Evolutionary conservation across 345 rosid genomes (phyloP).

Genomic region (Hirschfeldia incana): DNA sequence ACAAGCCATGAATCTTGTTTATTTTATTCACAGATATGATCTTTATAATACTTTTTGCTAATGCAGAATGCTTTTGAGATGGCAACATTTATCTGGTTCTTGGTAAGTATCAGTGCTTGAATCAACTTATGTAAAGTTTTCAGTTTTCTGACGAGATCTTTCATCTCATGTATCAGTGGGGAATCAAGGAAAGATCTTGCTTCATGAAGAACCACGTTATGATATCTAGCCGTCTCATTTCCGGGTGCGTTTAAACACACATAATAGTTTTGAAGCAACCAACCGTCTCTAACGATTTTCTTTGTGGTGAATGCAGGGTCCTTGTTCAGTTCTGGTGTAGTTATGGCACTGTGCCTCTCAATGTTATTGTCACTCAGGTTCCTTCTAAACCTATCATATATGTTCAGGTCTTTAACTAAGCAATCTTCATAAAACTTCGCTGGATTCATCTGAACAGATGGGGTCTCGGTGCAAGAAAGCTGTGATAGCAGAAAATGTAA

Average conservation of each 20-base stretch:
- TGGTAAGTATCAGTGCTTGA: slow-evolving; percentile 49
- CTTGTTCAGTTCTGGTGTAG: slow-evolving; percentile 97
- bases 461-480: slow-evolving; percentile 84
- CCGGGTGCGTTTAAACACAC: slow-evolving; percentile 66
- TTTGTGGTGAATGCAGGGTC: slow-evolving; percentile 50
- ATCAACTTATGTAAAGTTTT: background rate
- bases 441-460: slow-evolving; percentile 57
- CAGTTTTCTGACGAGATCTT: background rate
- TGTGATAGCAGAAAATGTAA: slow-evolving; percentile 75
- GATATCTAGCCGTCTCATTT: slow-evolving; percentile 64
- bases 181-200: slow-evolving; percentile 75
- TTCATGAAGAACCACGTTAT: slow-evolving; percentile 83
- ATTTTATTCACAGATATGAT: background rate
- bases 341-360: slow-evolving; percentile 83
- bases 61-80: slow-evolving; percentile 95
- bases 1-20: background rate
- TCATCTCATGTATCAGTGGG: slow-evolving; percentile 56
- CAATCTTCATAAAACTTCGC: background rate
- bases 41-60: slow-evolving; percentile 13
- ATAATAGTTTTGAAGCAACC: background rate
- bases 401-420: background rate
- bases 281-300: background rate
- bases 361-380: slow-evolving; percentile 87
- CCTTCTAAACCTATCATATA: slow-evolving; percentile 14
- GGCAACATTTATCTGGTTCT: slow-evolving; percentile 95